Evolutionary conservation across 768 basidiomycete genomes (phyloP).

Genomic region (Phanerochaete carnosa): DNA sequence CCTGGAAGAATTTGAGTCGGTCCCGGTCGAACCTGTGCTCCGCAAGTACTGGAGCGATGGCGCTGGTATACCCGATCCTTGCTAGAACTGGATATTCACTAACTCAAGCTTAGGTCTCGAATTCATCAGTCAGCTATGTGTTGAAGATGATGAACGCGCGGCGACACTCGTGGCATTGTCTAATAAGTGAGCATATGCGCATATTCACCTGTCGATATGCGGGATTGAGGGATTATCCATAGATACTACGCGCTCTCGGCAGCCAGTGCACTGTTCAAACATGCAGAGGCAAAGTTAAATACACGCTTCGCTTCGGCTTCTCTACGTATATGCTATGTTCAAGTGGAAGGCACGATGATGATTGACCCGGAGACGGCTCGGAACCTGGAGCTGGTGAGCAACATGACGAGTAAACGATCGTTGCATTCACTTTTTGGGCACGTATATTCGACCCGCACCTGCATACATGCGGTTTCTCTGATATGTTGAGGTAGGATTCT

Average conservation of each 20-base stretch:
- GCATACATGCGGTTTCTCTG: background rate
- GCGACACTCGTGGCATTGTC: constrained; percentile 75
- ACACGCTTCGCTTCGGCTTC: constrained; percentile 68
- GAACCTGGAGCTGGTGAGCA: constrained; percentile 87
- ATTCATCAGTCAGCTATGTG: constrained; percentile 72
- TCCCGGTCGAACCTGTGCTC: constrained; percentile 65
- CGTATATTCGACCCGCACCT: background rate
- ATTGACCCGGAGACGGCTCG: constrained; percentile 87
- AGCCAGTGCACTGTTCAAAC: constrained; percentile 82
- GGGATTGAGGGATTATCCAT: background rate
- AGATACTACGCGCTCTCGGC: constrained; percentile 92
- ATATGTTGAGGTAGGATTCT: constrained; percentile 43
- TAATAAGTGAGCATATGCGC: constrained; percentile 62
- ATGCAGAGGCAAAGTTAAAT: constrained; percentile 68
- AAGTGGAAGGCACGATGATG: constrained; percentile 91
- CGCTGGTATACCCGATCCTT: constrained; percentile 44
- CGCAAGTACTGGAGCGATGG: constrained; percentile 86
- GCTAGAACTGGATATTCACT: background rate
- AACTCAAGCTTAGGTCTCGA: constrained; percentile 55
- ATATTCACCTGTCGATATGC: background rate
- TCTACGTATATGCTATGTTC: constrained; percentile 69
- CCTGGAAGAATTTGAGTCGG: constrained; percentile 67
- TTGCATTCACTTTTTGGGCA: constrained; percentile 80
- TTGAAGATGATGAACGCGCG: constrained; percentile 79
- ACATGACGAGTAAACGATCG: constrained; percentile 63